phyloP scores from a whole-genome alignment of 2,329 filamentous ascomycete genomes.

The Zopfia rhizophila region DNA sequence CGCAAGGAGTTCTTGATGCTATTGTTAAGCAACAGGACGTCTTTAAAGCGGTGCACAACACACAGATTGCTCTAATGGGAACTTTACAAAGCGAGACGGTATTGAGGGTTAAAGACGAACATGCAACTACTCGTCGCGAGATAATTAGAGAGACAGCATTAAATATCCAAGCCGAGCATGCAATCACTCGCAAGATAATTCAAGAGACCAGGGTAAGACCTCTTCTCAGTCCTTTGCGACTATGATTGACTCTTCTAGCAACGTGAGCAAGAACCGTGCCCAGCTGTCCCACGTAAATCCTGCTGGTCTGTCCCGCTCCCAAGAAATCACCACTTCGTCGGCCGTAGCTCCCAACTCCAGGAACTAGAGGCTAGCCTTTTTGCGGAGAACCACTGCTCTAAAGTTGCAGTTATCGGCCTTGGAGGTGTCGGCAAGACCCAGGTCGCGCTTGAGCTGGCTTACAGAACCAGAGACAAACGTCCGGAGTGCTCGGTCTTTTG shows the following conservation, averaged over 20 bases:
- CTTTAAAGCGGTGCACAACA: slow-evolving; percentile 4
- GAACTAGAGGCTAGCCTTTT: background rate
- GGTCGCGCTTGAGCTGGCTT: slow-evolving; percentile 42
- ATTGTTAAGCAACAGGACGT: slow-evolving; percentile 11
- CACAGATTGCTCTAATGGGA: slow-evolving; percentile 5
- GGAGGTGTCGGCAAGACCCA: slow-evolving; percentile 47
- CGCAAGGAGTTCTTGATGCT: slow-evolving; percentile 9
- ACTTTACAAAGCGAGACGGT: too few species aligned
- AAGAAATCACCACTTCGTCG: background rate
- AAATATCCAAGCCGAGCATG: too few species aligned
- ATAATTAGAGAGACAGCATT: too few species aligned
- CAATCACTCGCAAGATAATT: too few species aligned
- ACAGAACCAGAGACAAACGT: slow-evolving; percentile 27
- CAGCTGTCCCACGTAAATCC: slow-evolving; percentile 2
- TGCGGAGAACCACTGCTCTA: slow-evolving; percentile 31
- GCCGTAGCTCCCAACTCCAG: background rate
- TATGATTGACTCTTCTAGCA: too few species aligned
- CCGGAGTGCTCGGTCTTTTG: slow-evolving; percentile 32
- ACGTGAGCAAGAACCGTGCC: slow-evolving; percentile 4
- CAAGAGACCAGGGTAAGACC: too few species aligned
- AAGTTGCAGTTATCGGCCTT: slow-evolving; percentile 39
- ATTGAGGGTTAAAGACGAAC: too few species aligned
- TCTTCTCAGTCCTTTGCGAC: too few species aligned
- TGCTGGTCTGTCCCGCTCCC: background rate
- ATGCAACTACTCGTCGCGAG: too few species aligned